Percentiles rank a stretch among this genome's conserved stretches.
Evolutionary conservation across 441 rosid genomes (phyloP).

Genomic region (Flueggea neowawraea): DNA sequence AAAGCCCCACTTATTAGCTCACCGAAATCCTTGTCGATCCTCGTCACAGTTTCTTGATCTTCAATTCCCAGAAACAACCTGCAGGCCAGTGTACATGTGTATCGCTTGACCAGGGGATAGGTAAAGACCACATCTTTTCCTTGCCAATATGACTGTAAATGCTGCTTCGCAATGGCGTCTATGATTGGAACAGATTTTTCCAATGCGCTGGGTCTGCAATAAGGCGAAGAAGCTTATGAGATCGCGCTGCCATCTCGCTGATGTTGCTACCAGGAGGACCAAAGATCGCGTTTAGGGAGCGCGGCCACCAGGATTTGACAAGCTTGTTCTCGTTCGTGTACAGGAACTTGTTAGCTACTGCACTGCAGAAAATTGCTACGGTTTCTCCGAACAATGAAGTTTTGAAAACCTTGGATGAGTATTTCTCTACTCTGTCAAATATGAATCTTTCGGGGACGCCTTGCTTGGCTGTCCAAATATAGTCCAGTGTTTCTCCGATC

Average conservation of each 20-base stretch:
- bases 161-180: constrained; percentile 25
- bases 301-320: constrained; percentile 15
- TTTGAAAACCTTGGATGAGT: constrained; percentile 10
- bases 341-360: constrained; percentile 18
- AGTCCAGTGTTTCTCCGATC: constrained; percentile 16
- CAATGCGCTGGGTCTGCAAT: constrained; percentile 30
- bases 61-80: constrained; percentile 28
- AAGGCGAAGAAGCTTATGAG: constrained; percentile 17
- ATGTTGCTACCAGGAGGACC: constrained; percentile 4
- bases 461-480: constrained; percentile 3
- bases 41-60: constrained; percentile 18
- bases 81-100: constrained; percentile 30
- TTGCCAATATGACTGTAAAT: constrained; percentile 21
- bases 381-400: constrained; percentile 12
- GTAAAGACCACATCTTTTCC: constrained; percentile 18
- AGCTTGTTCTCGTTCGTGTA: constrained; percentile 25
- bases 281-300: constrained; percentile 8
- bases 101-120: constrained; percentile 26
- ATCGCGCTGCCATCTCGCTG: constrained; percentile 13
- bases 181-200: constrained; percentile 22
- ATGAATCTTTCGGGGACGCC: constrained; percentile 18
- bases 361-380: constrained; percentile 10
- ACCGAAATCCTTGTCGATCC: constrained; percentile 18
- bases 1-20: constrained; percentile 21
- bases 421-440: constrained; percentile 8